phyloP scores from a whole-genome alignment of 2,329 filamentous ascomycete genomes.

The Colletotrichum kahawae region DNA sequence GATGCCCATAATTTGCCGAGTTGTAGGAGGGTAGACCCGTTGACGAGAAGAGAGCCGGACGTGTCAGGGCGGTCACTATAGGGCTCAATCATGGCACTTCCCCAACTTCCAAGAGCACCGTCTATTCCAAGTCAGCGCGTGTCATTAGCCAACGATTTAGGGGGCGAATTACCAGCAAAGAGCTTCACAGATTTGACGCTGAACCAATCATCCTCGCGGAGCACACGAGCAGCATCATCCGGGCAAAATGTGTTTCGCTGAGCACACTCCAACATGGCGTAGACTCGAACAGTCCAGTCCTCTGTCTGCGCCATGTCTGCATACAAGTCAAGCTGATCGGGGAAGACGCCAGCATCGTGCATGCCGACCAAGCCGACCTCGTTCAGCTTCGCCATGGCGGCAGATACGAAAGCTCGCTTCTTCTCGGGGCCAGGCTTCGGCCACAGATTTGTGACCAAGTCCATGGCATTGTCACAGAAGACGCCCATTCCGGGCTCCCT shows the following conservation, averaged over 20 bases:
- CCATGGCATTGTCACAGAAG: slow-evolving; percentile 78
- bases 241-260: slow-evolving; percentile 69
- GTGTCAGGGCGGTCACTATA: slow-evolving; percentile 68
- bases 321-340: slow-evolving; percentile 59
- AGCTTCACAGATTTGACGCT: slow-evolving; percentile 70
- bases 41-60: slow-evolving; percentile 69
- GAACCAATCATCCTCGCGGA: slow-evolving; percentile 55
- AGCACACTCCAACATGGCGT: slow-evolving; percentile 72
- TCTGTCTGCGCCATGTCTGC: slow-evolving; percentile 50
- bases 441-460: slow-evolving; percentile 61
- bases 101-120: slow-evolving; percentile 74
- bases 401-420: slow-evolving; percentile 59
- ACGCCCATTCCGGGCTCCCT: slow-evolving; percentile 67
- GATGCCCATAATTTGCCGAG: slow-evolving; percentile 63
- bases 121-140: slow-evolving; percentile 45
- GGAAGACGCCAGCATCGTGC: slow-evolving; percentile 69
- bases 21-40: slow-evolving; percentile 60
- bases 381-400: slow-evolving; percentile 68
- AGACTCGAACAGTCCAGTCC: slow-evolving; percentile 67
- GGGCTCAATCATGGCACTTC: slow-evolving; percentile 73
- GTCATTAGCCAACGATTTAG: background rate
- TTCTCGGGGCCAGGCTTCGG: slow-evolving; percentile 59
- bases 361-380: slow-evolving; percentile 70
- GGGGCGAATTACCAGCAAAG: slow-evolving; percentile 60
- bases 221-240: slow-evolving; percentile 48